Base-by-base conservation (phyloP, 805 yeast species). In the Myxozyma neotropica region DNA sequence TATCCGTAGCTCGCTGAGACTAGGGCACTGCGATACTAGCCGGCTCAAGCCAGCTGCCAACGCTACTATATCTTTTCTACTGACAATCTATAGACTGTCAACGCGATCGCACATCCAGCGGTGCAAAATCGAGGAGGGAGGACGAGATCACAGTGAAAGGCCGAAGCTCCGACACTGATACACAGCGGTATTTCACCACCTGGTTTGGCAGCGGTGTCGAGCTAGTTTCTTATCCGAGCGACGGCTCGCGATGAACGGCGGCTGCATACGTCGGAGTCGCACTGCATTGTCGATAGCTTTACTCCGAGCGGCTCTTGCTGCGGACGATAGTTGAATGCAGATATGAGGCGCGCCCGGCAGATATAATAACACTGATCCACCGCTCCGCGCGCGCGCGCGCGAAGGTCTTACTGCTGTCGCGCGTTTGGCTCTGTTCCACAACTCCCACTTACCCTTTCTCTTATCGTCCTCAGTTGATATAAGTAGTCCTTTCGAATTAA, bases 181-280 rank as follows among this genome's bases (percentile, higher is more conserved):
- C 21, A 17, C 12, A 19, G 17, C 23, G 21, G 43, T 29, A 29
- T 17, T 21, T 47, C n/a, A 23, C 40, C 29, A 7, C 40, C n/a
- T 7, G 27, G 10, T 12, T 33, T 40, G 40, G 38, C 33, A 31
- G 40, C 17, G 29, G 40, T 15, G 51, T 31, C 40, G 19, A 33
- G 40, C 15, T n/a, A 47, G 40, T 33, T 46, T 46, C 50, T 47
- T 47, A 47, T 47, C 51, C 51, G 40, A 10, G 23, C 23, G 29
- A 47, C 31, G 48, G 31, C 15, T 21, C 46, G 29, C 7, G 46
- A 19, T 13, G 23, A 46, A 36, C 21, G 53, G 53, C 42, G 29
- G 43, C 42, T 17, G 51, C 40, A 17, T 19, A 23, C 35, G 43
- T 15, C 39, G 23, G 39, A 13, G 26, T 31, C 17, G 38, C 13